Evolutionary conservation across 2,329 filamentous ascomycete genomes (phyloP).

Genomic region (Cyphellophora attinorum): DNA sequence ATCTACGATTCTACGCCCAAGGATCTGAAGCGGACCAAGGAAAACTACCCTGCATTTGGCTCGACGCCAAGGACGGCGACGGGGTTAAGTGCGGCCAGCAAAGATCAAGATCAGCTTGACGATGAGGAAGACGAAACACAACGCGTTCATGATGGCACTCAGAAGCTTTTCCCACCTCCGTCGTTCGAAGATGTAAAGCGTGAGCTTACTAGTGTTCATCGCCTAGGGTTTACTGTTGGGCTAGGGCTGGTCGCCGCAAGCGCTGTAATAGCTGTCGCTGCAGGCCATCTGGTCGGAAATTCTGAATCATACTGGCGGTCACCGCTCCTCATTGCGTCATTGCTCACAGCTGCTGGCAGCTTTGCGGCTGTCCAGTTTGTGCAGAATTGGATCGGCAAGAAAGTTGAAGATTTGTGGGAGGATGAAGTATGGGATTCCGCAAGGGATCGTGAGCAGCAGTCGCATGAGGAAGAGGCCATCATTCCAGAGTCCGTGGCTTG

Average conservation of each 20-base stretch:
- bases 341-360: slow-evolving; percentile 13
- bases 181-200: slow-evolving; percentile 35
- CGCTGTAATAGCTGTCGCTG: slow-evolving; percentile 5
- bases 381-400: slow-evolving; percentile 52
- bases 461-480: slow-evolving; percentile 22
- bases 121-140: slow-evolving; percentile 33
- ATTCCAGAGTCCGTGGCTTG: slow-evolving; percentile 59
- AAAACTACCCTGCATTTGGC: slow-evolving; percentile 36
- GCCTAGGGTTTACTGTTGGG: slow-evolving; percentile 32
- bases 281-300: slow-evolving; percentile 5
- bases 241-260: slow-evolving; percentile 16
- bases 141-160: slow-evolving; percentile 35
- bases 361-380: slow-evolving; percentile 30
- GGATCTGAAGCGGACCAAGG: slow-evolving; percentile 42
- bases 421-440: slow-evolving; percentile 62
- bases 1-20: slow-evolving; percentile 61
- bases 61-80: slow-evolving; percentile 32
- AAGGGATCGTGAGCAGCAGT: slow-evolving; percentile 32
- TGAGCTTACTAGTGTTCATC: slow-evolving; percentile 36
- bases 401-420: slow-evolving; percentile 54
- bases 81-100: slow-evolving; percentile 34
- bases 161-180: slow-evolving; percentile 45
- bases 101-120: slow-evolving; percentile 33
- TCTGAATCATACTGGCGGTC: slow-evolving; percentile 2
- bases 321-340: slow-evolving; percentile 7